Evolutionary conservation across 352 stramenopile species (phyloP).

Genomic region (Saprolegnia parasitica): DNA sequence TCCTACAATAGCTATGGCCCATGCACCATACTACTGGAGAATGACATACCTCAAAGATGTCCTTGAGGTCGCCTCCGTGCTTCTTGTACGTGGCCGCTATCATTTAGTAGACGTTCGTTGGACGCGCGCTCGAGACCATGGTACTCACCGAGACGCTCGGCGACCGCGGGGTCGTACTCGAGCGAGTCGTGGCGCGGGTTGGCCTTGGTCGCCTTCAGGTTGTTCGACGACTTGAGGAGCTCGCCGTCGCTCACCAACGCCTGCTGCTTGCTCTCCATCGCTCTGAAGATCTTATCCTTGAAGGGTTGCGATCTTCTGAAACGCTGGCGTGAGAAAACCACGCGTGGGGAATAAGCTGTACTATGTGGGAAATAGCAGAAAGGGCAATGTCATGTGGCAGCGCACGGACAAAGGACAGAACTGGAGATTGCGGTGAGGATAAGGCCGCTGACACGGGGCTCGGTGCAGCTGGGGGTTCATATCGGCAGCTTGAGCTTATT

Average conservation of each 20-base stretch:
- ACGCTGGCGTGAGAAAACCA: too few relatives aligned
- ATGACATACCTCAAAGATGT: constrained; percentile 74
- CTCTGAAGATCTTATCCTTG: not conserved
- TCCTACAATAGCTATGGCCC: constrained; percentile 33
- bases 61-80: constrained; percentile 51
- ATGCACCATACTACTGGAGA: too few relatives aligned
- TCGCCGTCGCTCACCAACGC: constrained; percentile 49
- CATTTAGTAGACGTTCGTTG: not conserved
- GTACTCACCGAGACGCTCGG: constrained; percentile 41
- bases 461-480: too few relatives aligned
- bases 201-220: constrained; percentile 56
- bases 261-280: constrained; percentile 59
- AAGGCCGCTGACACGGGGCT: too few relatives aligned
- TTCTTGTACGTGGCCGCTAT: constrained; percentile 56
- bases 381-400: too few relatives aligned
- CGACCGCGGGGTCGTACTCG: constrained; percentile 55
- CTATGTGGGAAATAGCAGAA: too few relatives aligned
- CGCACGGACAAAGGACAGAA: too few relatives aligned
- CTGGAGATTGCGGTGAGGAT: too few relatives aligned
- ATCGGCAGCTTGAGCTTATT: too few relatives aligned
- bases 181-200: constrained; percentile 66
- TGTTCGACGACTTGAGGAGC: constrained; percentile 57
- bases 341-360: too few relatives aligned
- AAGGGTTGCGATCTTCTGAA: not conserved
- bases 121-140: not conserved